Evolutionary conservation across 768 basidiomycete species (phyloP), one percentile per base, ranked within the genome.

Genomic region (Phallus indusiatus): DNA sequence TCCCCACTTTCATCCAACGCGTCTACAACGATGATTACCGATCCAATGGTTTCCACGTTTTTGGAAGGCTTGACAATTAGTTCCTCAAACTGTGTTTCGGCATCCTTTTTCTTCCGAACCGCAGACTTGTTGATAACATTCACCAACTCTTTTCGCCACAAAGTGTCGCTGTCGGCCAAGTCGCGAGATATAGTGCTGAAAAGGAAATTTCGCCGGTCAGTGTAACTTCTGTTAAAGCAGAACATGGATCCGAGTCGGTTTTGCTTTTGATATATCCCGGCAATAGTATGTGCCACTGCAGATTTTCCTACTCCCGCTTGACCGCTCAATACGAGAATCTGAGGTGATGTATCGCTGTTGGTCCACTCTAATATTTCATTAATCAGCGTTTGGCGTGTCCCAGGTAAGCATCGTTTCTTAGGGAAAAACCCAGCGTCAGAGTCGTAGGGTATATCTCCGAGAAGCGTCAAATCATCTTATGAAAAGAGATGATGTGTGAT

Each of bases 241-340:
- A 70, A 65, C 52, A 67, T 66, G 20, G 59, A 64, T 18, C 56
- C 62, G 14, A 67, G 60, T 6, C 37, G 48, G 1, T 24, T 54
- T n/a, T 58, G 42, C 3, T 37, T 56, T 2, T 35, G 20, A 16
- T 52, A 55, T 2, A 28, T 20, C 24, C 72, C 64, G 14, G 71
- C 67, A 1, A 72, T 62, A 0, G 71, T 70, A 42, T 72, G 72
- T 16, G 66, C 65, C 14, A 75, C 56, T 0, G 69, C 65, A 0
- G 70, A 64, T 52, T 71, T 71, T 1, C 71, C 71, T 0, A 63
- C 61, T 0, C 71, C 69, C 14, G 1, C 66, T 63, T 4, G 66
- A 63, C 68, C 69, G 70, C 12, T 60, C 53, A 10, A 36, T 0
- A 54, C 24, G 11, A 66, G 55, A 1, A 59, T 58, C 59, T 59